Evolutionary conservation across 129 eudicot species (phyloP).

Genomic region (Escallonia herrerae): DNA sequence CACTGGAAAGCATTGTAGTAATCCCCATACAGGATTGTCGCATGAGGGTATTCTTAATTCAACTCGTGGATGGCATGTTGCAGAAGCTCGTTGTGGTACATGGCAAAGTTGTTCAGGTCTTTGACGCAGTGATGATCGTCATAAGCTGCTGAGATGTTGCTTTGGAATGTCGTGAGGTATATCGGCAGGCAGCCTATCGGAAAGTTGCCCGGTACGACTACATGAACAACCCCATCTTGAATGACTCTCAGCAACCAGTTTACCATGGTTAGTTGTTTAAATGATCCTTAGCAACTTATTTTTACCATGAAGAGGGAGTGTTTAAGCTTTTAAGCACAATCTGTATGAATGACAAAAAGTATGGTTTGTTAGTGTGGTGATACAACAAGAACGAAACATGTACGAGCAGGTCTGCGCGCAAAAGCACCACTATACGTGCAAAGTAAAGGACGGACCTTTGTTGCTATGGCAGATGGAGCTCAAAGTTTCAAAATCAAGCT

Average conservation of each 20-base stretch:
- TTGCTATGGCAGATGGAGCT: too few relatives aligned
- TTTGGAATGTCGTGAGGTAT: neutral
- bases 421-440: too few relatives aligned
- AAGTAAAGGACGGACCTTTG: too few relatives aligned
- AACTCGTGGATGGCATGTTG: neutral
- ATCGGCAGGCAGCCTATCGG: slow-evolving; percentile 14
- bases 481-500: too few relatives aligned
- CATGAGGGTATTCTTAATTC: neutral
- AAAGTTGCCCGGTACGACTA: slow-evolving; percentile 19
- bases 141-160: neutral
- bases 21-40: slow-evolving; percentile 18
- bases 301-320: slow-evolving; percentile 10
- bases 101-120: slow-evolving; percentile 6
- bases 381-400: too few relatives aligned
- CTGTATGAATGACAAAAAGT: neutral
- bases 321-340: slow-evolving; percentile 3
- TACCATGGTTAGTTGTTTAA: neutral
- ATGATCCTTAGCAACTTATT: too few relatives aligned
- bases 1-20: slow-evolving; percentile 18
- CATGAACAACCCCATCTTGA: slow-evolving; percentile 3
- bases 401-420: too few relatives aligned
- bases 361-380: too few relatives aligned
- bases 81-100: slow-evolving; percentile 10
- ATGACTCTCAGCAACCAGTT: slow-evolving; percentile 2
- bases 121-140: slow-evolving; percentile 9